Base-by-base conservation (phyloP, 495 filamentous ascomycete species). In the Neurospora sp. region DNA sequence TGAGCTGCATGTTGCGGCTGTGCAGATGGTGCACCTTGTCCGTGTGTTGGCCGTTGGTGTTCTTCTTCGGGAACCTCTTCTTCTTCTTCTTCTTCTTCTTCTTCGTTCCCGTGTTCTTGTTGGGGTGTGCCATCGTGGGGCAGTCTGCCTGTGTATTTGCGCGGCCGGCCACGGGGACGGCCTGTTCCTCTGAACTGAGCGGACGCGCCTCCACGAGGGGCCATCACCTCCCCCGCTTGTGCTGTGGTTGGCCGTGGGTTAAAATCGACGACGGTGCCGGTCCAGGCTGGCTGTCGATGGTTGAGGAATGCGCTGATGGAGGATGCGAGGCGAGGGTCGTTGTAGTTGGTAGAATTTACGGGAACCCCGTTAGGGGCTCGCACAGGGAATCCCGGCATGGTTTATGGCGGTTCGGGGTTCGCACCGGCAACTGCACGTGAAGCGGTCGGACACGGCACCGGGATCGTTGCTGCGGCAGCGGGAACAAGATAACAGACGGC, bases 261-360 rank as follows among this genome's bases (percentile, higher is more conserved):
- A 3, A 31, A 65, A 37, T 65, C 6, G 53, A 65, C 27, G 53
- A 17, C 27, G 27, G 53, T 65, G 27, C 27, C 27, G 53, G 61
- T 69, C 70, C 70, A 73, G 61, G 73, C 53, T 72, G 69, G 75
- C 71, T 71, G 45, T 69, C 69, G 42, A 37, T 44, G 71, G 7
- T 40, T 70, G 40, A 70, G 40, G 65, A n/a, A 65, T 68, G 73
- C 20, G 69, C 45, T 59, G 74, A 76, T 44, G 61, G 71, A 72
- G 41, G 45, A 40, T n/a, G 53, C 17, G 74, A 40, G 38, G 71
- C 77, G 10, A 65, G 53, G 53, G 14, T 65, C 53, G 27, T 59
- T 27, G 20, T 17, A 35, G 53, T 65, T 35, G 14, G 14, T 27
- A 35, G 53, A 65, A 17, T 35, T 65, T 16, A 65, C 27, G 53